Evolutionary conservation across 202 grass and related monocot species (phyloP), one percentile per base, ranked within the genome.

Genomic region (Panicum hallii): DNA sequence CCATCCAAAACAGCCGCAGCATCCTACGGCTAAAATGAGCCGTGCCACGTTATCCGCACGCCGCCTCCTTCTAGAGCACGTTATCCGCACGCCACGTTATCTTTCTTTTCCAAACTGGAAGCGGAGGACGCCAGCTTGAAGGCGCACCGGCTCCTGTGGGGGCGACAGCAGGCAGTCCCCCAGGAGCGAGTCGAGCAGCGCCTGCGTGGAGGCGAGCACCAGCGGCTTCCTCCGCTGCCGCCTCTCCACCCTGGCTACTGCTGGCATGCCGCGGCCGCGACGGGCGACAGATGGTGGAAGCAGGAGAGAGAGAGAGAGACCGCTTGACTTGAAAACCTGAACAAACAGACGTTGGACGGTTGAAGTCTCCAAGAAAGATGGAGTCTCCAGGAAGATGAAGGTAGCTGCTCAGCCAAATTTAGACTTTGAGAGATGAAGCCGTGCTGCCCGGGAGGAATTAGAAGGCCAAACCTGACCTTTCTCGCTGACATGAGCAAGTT

Each of bases 151-250:
- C 11, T 26, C 26, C 26, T 26, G 26, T 26, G 26, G 26, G 0
- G 1, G 26, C 26, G 26, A 1, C 26, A 26, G 26, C 26, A 26
- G 26, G 26, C 26, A 1, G 26, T 26, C 26, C 26, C 26, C 26
- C 26, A 26, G 26, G 26, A 26, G 26, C 26, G 26, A 26, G 26
- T 26, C 26, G 26, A 26, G 26, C 0, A 26, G 26, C 26, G 88
- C 88, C 70, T 91, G 86, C 19, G 91, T 95, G 22, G 93, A 95
- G 36, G 93, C 91, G 9, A 99, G 91, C n/a, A 99, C 87, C 70
- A 95, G 90, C 48, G 93, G 88, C 88, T 89, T 94, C 77, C 96
- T 86, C 71, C 73, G 66, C 82, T 34, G 52, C 56, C 89, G 79
- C 83, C 77, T 72, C 85, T 88, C 82, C 65, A 87, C 95, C 92